Conservation (phyloP, 768 basidiomycete genomes). For the Lactarius psammicola region DNA sequence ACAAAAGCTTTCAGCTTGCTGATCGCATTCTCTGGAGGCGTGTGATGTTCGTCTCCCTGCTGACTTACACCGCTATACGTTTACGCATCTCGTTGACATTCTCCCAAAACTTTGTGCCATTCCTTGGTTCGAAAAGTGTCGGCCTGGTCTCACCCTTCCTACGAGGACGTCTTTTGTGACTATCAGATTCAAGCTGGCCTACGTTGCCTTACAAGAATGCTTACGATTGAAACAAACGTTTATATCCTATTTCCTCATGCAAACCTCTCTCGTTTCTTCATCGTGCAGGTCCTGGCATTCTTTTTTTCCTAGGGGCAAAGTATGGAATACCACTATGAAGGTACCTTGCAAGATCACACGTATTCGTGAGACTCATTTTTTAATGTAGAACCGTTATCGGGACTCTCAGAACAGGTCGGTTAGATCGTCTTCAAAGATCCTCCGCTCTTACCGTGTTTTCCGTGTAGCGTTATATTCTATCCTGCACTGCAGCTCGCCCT, state of each 20-base stretch:
- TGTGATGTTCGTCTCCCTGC: constrained; percentile 55
- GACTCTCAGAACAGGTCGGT: constrained; percentile 68
- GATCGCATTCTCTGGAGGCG: constrained; percentile 77
- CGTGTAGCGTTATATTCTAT: constrained; percentile 59
- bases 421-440: not conserved
- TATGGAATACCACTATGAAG: constrained; percentile 72
- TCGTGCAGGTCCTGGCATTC: not conserved
- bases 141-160: constrained; percentile 62
- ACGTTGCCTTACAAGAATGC: constrained; percentile 61
- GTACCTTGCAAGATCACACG: constrained; percentile 24
- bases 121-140: constrained; percentile 75
- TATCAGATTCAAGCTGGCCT: constrained; percentile 67
- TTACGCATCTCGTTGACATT: not conserved
- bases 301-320: constrained; percentile 57
- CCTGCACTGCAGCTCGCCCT: constrained; percentile 70
- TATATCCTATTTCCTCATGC: constrained; percentile 76
- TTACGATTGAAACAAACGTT: constrained; percentile 70
- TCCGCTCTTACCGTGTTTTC: not conserved
- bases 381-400: constrained; percentile 59
- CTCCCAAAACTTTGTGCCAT: constrained; percentile 58
- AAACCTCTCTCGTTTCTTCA: constrained; percentile 30
- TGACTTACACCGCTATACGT: not conserved
- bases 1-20: constrained; percentile 72
- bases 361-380: constrained; percentile 13
- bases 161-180: constrained; percentile 53